Base-by-base conservation (phyloP, 805 yeast species). In the Pichia gijzeniarum region DNA sequence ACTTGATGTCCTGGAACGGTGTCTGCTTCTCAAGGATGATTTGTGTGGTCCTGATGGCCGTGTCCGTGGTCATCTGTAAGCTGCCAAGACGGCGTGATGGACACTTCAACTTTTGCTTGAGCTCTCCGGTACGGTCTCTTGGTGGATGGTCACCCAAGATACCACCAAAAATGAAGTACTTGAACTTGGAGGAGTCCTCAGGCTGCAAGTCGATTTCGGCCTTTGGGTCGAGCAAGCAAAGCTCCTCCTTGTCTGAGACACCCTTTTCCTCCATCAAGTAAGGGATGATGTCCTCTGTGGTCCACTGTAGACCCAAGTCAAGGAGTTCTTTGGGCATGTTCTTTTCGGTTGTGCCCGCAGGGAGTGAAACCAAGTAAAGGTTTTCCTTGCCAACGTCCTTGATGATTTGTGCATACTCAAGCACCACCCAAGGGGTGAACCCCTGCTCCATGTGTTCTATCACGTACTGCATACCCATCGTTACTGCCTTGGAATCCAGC, bases 371-470 rank as follows among this genome's bases (percentile, higher is more conserved):
- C 51, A 90, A 69, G 34, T 83, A 68, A 37, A 91, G 70, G 60
- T 89, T 87, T 22, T 78, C 82, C 17, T 70, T 67, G 2, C 97
- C 97, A 6, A 91, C 81, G 49, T 91, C 97, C 44, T 77, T 71
- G 40, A 89, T 77, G 48, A 91, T 90, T 56, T 85, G 87, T 22
- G 78, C 66, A 64, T 91, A 91, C 58, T 91, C 99, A 5, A 93
- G 71, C 25, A 77, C 74, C 36, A 91, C 98, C 99, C 99, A 91
- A 53, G 85, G 93, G 52, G 96, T 87, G 74, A 91, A 88, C 1
- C 96, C 98, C 49, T 80, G 85, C 65, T 91, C 99, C 97, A 91
- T 91, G 62, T 91, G 99, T 65, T 91, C 99, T 43, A 91, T 89
- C 43, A 93, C 79, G 72, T 89, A 91, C 65, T 87, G 88, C 95